Percentiles rank a stretch among this genome's conserved stretches.
Evolutionary conservation across 2,329 filamentous ascomycete species (phyloP).

Genomic region (Cordyceps farinosa): DNA sequence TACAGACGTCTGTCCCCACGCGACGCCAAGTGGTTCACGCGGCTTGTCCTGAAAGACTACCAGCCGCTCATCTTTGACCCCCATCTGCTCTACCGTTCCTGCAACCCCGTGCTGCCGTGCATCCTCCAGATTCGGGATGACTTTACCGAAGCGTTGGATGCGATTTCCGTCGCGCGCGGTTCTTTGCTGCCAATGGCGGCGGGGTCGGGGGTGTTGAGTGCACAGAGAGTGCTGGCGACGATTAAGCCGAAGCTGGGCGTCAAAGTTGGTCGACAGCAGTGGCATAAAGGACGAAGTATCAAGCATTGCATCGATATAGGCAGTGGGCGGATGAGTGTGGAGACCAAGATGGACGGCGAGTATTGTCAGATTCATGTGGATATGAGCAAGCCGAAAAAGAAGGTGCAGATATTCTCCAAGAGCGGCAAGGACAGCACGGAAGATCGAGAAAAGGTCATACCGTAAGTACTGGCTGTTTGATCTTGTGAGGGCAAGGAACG

Average conservation of each 20-base stretch:
- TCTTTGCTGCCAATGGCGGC: conserved; percentile 20
- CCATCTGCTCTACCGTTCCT: conserved; percentile 51
- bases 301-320: conserved; percentile 69
- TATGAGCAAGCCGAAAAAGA: conserved; percentile 48
- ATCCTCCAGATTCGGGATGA: conserved; percentile 68
- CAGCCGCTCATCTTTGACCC: conserved; percentile 62
- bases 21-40: conserved; percentile 84
- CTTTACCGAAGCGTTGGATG: conserved; percentile 56
- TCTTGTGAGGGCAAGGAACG: background rate
- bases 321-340: conserved; percentile 62
- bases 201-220: conserved; percentile 6
- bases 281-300: conserved; percentile 65
- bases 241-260: conserved; percentile 55
- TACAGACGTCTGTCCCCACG: conserved; percentile 59
- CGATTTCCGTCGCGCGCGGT: conserved; percentile 41
- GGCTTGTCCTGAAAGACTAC: conserved; percentile 74
- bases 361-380: conserved; percentile 88
- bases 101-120: conserved; percentile 67
- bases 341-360: conserved; percentile 83
- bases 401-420: conserved; percentile 84
- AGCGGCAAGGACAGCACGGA: conserved; percentile 83
- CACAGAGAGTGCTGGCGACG: conserved; percentile 25
- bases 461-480: conserved; percentile 32
- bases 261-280: conserved; percentile 62
- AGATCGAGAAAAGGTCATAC: conserved; percentile 61